phyloP scores from a whole-genome alignment of 352 stramenopile species.

The Phytophthora sojae region DNA sequence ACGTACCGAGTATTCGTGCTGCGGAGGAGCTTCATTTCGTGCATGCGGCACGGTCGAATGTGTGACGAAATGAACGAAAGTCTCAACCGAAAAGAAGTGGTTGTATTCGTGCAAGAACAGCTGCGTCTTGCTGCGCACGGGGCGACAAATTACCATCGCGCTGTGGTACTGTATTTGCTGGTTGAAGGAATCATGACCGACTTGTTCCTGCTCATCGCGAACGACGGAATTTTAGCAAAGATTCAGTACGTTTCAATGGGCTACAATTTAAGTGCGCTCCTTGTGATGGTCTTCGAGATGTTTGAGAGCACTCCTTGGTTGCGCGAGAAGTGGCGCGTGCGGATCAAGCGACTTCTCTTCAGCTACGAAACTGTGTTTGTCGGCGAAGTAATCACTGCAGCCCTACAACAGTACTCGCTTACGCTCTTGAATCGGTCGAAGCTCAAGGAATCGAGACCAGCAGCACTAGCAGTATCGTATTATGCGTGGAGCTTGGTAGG shows the following conservation, averaged over 20 bases:
- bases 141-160: constrained; percentile 19
- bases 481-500: constrained; percentile 10
- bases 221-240: constrained; percentile 12
- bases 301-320: constrained; percentile 19
- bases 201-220: constrained; percentile 27
- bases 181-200: constrained; percentile 34
- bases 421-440: constrained; percentile 7
- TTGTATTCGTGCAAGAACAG: constrained; percentile 29
- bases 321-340: neutral
- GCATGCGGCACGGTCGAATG: constrained; percentile 5
- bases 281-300: constrained; percentile 33
- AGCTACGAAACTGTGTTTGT: constrained; percentile 18
- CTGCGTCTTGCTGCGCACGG: constrained; percentile 12
- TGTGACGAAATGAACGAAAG: constrained; percentile 13
- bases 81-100: constrained; percentile 4
- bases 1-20: constrained; percentile 9
- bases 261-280: constrained; percentile 19
- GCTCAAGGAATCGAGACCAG: constrained; percentile 6
- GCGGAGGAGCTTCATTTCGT: constrained; percentile 7
- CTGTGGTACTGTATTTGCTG: constrained; percentile 19
- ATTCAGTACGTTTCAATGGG: constrained; percentile 27
- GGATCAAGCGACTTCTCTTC: constrained; percentile 14
- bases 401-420: constrained; percentile 4
- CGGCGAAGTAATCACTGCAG: constrained; percentile 6
- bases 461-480: constrained; percentile 23